Evolutionary conservation across 345 rosid species (phyloP).

Genomic region (Eucalyptus cloeziana): DNA sequence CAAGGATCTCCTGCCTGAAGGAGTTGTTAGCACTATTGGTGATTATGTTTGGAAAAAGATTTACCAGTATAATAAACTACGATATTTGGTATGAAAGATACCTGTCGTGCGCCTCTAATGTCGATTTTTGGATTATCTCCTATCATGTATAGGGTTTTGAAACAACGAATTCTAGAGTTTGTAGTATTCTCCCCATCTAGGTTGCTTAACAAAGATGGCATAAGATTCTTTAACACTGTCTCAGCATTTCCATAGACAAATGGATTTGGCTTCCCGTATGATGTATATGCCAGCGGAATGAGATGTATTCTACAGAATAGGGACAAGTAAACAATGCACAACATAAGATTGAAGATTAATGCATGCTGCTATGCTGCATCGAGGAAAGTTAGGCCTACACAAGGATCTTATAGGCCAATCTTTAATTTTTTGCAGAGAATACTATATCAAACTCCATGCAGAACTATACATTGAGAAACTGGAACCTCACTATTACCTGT

Average conservation of each 20-base stretch:
- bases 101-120: slow-evolving; percentile 68
- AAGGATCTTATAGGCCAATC: too few species aligned
- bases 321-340: not conserved
- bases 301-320: slow-evolving; percentile 41
- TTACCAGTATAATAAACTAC: not conserved
- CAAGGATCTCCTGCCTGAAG: slow-evolving; percentile 75
- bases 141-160: slow-evolving; percentile 64
- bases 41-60: not conserved
- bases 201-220: slow-evolving; percentile 6
- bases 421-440: not conserved
- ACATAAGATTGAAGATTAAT: not conserved
- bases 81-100: not conserved
- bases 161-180: slow-evolving; percentile 14
- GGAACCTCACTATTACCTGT: slow-evolving; percentile 24
- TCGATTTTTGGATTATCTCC: slow-evolving; percentile 87
- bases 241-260: slow-evolving; percentile 62
- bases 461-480: not conserved
- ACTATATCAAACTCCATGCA: not conserved
- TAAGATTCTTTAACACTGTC: slow-evolving; percentile 37
- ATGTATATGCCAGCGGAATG: slow-evolving; percentile 40
- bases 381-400: too few species aligned
- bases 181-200: not conserved
- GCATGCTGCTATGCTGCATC: too few species aligned
- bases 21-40: not conserved
- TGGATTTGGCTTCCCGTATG: slow-evolving; percentile 81